phyloP scores from a whole-genome alignment of 2,329 filamentous ascomycete genomes.

The Cladosporium oxysporum region DNA sequence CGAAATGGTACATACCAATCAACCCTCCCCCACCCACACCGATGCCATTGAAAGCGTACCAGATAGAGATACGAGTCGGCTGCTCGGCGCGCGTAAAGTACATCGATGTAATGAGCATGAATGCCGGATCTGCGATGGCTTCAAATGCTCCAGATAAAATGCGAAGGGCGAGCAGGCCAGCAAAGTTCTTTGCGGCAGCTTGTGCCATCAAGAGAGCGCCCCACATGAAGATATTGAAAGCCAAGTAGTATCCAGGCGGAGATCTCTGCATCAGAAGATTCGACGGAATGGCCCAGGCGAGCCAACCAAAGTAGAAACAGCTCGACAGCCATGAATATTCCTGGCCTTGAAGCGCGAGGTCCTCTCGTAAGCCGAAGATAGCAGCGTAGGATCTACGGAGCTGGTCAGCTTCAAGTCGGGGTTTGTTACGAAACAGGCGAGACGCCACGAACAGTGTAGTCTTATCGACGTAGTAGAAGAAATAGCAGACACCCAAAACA shows the following conservation, averaged over 20 bases:
- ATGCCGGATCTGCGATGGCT: constrained; percentile 58
- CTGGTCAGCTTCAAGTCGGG: constrained; percentile 36
- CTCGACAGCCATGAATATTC: constrained; percentile 65
- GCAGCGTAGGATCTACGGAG: constrained; percentile 62
- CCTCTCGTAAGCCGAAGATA: constrained; percentile 63
- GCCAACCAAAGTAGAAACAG: constrained; percentile 63
- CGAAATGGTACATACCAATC: constrained; percentile 35
- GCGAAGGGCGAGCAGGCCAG: constrained; percentile 59
- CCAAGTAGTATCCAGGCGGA: constrained; percentile 60
- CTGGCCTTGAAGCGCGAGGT: constrained; percentile 60
- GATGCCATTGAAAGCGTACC: constrained; percentile 32
- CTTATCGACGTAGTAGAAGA: constrained; percentile 27
- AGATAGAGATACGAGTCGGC: constrained; percentile 22
- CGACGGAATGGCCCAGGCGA: constrained; percentile 62
- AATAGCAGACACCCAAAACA: constrained; percentile 33
- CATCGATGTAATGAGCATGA: constrained; percentile 23
- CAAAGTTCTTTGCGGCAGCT: constrained; percentile 57
- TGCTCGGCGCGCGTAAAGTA: constrained; percentile 26
- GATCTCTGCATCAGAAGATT: constrained; percentile 58
- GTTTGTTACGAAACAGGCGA: not conserved
- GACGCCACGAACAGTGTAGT: constrained; percentile 31
- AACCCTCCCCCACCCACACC: constrained; percentile 40
- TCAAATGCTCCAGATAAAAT: constrained; percentile 69
- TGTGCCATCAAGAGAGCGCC: constrained; percentile 62
- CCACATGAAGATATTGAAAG: constrained; percentile 58